Evolutionary conservation across 345 rosid species (phyloP).

Genomic region (Hirschfeldia incana): DNA sequence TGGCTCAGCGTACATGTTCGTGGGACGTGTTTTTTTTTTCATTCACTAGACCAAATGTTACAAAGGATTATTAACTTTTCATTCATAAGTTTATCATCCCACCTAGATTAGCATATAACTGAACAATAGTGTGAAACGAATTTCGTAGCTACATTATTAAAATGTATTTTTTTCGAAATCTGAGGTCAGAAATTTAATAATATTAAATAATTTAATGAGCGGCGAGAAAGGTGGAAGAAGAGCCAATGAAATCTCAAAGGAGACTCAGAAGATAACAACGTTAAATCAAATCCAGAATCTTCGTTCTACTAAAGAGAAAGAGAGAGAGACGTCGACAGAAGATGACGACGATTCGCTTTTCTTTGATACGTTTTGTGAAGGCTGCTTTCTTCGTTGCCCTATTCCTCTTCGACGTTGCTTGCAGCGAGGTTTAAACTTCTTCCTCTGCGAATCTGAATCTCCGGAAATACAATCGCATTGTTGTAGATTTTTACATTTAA

Average conservation of each 20-base stretch:
- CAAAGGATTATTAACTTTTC: too few relatives aligned
- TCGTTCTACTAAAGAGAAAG: not conserved
- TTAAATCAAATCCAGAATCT: not conserved
- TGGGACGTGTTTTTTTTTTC: not conserved
- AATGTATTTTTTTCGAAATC: too few relatives aligned
- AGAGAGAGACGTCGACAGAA: too few relatives aligned
- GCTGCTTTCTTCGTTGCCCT: conserved; percentile 41
- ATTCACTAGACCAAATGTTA: too few relatives aligned
- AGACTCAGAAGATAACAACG: not conserved
- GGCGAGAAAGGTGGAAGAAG: conserved; percentile 27
- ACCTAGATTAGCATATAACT: too few relatives aligned
- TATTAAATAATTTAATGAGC: not conserved
- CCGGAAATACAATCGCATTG: not conserved
- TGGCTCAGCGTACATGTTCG: not conserved
- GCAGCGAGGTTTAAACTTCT: conserved; percentile 28
- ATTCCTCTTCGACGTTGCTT: conserved; percentile 43
- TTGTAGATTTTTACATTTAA: not conserved
- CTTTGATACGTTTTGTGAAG: conserved; percentile 1
- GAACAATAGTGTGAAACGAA: too few relatives aligned
- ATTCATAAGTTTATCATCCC: too few relatives aligned
- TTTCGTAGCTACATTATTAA: too few relatives aligned
- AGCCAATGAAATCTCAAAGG: not conserved
- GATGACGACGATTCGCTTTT: conserved; percentile 5
- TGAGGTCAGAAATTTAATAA: too few relatives aligned
- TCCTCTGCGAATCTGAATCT: conserved; percentile 13